phyloP scores from a whole-genome alignment of 192 early-diverging fungal species.

The Backusella tarrabulga region DNA sequence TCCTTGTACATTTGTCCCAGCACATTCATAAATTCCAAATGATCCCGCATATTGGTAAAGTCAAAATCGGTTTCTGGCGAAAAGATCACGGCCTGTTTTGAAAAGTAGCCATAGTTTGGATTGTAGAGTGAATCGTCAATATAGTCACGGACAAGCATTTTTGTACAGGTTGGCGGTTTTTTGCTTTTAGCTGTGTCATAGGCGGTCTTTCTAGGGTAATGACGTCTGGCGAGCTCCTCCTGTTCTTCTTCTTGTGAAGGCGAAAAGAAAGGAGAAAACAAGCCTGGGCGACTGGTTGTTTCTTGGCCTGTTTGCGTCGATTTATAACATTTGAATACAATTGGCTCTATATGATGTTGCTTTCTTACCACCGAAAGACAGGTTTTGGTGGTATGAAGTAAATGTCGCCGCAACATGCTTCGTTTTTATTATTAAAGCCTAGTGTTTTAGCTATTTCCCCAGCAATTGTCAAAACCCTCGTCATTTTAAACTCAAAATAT shows the following conservation, averaged over 20 bases:
- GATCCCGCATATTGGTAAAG: constrained; percentile 64
- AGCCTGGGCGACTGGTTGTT: not conserved
- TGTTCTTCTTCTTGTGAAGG: constrained; percentile 42
- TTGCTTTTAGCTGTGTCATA: constrained; percentile 37
- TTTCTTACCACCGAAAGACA: not conserved
- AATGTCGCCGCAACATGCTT: not conserved
- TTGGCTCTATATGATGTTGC: not conserved
- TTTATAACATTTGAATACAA: not conserved
- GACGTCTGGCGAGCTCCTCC: constrained; percentile 31
- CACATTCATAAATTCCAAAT: constrained; percentile 69
- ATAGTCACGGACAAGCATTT: constrained; percentile 85
- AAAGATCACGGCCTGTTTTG: constrained; percentile 86
- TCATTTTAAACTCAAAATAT: too few species aligned
- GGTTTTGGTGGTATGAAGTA: not conserved
- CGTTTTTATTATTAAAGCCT: not conserved
- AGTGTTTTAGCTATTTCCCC: not conserved
- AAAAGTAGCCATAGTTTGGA: constrained; percentile 96
- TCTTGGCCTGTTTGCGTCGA: not conserved
- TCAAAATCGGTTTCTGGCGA: constrained; percentile 62
- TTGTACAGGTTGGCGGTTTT: constrained; percentile 51
- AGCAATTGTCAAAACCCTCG: too few species aligned
- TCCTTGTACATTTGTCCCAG: constrained; percentile 77
- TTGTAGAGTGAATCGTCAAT: constrained; percentile 96
- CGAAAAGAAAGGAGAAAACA: constrained; percentile 29
- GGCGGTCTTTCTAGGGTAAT: constrained; percentile 53